These are phyloP conservation scores for Curvularia sp. DNA, from an alignment of 2,329 filamentous ascomycete species.

Conservation along the genomic window DNA sequence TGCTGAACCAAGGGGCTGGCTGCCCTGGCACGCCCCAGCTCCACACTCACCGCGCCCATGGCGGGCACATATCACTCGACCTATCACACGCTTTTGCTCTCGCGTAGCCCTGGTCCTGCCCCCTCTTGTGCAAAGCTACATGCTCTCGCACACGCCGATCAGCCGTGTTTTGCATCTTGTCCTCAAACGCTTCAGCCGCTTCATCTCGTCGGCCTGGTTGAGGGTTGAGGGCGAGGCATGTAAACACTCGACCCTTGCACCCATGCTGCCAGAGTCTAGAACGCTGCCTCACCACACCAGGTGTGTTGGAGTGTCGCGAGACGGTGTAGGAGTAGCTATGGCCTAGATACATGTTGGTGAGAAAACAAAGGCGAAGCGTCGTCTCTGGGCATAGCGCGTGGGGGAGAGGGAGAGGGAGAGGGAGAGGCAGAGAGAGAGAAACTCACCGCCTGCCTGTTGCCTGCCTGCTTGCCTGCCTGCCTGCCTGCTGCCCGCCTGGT, in stretches of 20 bases:
- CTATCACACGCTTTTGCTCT: constrained; percentile 16
- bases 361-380: not conserved
- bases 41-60: constrained; percentile 14
- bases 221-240: not conserved
- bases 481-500: not conserved
- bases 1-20: constrained; percentile 27
- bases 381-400: not conserved
- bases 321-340: constrained; percentile 2
- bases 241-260: constrained; percentile 6
- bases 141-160: constrained; percentile 24
- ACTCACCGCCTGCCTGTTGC: constrained; percentile 14
- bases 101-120: constrained; percentile 10
- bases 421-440: too few relatives aligned
- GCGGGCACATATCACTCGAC: constrained; percentile 11
- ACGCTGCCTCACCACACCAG: not conserved
- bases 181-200: constrained; percentile 19
- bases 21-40: constrained; percentile 19
- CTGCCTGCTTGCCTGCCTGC: not conserved
- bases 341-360: too few relatives aligned
- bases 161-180: constrained; percentile 9
- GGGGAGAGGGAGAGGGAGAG: too few relatives aligned
- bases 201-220: constrained; percentile 2
- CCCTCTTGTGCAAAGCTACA: constrained; percentile 13
- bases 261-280: constrained; percentile 2
- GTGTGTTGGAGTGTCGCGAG: not conserved